phyloP scores from a whole-genome alignment of 768 basidiomycete genomes.

The Albatrellus ellisii region DNA sequence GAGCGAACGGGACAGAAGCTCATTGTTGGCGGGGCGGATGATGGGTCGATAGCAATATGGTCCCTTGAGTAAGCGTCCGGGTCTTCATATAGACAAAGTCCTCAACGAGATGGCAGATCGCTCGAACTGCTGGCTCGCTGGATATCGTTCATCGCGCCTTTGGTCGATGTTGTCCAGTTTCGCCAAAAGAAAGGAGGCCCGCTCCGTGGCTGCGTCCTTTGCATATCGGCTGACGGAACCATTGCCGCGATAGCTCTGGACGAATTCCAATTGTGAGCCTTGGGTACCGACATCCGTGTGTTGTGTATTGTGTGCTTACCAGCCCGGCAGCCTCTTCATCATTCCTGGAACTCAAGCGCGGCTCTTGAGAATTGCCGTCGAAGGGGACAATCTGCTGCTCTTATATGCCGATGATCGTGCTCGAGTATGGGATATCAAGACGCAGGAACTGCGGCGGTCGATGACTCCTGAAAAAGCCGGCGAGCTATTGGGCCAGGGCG shows the following conservation, averaged over 20 bases:
- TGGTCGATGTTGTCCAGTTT: slow-evolving; percentile 45
- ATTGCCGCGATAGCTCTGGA: slow-evolving; percentile 68
- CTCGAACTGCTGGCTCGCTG: slow-evolving; percentile 58
- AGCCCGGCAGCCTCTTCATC: slow-evolving; percentile 47
- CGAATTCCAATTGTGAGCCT: slow-evolving; percentile 62
- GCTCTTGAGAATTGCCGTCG: slow-evolving; percentile 47
- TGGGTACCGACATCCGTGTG: not conserved
- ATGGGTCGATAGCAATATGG: slow-evolving; percentile 73
- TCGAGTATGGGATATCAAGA: slow-evolving; percentile 78
- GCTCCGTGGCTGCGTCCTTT: slow-evolving; percentile 56
- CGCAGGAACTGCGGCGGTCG: slow-evolving; percentile 75
- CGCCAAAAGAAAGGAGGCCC: slow-evolving; percentile 37
- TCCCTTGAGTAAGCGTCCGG: slow-evolving; percentile 34
- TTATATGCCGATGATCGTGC: slow-evolving; percentile 67
- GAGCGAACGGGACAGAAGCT: slow-evolving; percentile 44
- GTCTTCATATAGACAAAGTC: not conserved
- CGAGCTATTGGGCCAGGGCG: slow-evolving; percentile 56
- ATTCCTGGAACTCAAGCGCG: slow-evolving; percentile 73
- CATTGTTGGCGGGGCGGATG: slow-evolving; percentile 64
- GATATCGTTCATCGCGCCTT: slow-evolving; percentile 57
- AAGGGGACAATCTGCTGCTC: slow-evolving; percentile 58
- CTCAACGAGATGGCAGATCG: slow-evolving; percentile 27
- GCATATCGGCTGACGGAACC: slow-evolving; percentile 67
- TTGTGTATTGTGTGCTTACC: not conserved
- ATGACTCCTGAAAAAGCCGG: slow-evolving; percentile 65